Evolutionary conservation across 768 basidiomycete species (phyloP).

Genomic region (Pleurotus pulmonarius): DNA sequence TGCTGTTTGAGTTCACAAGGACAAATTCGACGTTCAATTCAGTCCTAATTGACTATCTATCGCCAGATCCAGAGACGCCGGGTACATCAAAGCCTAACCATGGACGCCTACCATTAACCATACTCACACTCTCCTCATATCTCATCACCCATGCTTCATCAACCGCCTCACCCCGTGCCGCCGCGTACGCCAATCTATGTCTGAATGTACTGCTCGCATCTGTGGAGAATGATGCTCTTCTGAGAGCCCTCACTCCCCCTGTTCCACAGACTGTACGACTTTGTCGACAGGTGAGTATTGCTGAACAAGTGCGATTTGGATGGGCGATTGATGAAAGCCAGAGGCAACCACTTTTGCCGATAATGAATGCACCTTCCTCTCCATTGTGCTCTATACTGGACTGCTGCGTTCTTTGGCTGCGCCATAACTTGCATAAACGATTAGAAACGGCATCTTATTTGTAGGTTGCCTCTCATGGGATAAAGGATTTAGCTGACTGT

Average conservation of each 20-base stretch:
- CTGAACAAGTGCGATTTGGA: background rate
- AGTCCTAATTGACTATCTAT: conserved; percentile 38
- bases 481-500: conserved; percentile 37
- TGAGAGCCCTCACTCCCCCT: conserved; percentile 43
- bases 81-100: conserved; percentile 12
- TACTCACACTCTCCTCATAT: conserved; percentile 62
- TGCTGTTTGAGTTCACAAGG: conserved; percentile 58
- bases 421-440: conserved; percentile 64
- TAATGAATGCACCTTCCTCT: conserved; percentile 32
- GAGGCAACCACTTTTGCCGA: conserved; percentile 52
- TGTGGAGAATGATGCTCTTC: conserved; percentile 44
- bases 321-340: conserved; percentile 15
- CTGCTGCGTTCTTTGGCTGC: conserved; percentile 65
- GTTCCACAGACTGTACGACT: conserved; percentile 41
- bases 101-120: conserved; percentile 36
- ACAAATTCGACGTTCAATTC: conserved; percentile 45
- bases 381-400: conserved; percentile 61
- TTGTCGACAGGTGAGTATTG: conserved; percentile 55
- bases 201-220: conserved; percentile 50
- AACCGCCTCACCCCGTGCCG: conserved; percentile 49
- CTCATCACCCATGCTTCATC: conserved; percentile 66
- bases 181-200: conserved; percentile 58
- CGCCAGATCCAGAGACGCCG: conserved; percentile 18
- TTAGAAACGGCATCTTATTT: conserved; percentile 55
- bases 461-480: conserved; percentile 30